Conservation (phyloP, 139 green algal species). For the Raphidocelis subcapitata region DNA sequence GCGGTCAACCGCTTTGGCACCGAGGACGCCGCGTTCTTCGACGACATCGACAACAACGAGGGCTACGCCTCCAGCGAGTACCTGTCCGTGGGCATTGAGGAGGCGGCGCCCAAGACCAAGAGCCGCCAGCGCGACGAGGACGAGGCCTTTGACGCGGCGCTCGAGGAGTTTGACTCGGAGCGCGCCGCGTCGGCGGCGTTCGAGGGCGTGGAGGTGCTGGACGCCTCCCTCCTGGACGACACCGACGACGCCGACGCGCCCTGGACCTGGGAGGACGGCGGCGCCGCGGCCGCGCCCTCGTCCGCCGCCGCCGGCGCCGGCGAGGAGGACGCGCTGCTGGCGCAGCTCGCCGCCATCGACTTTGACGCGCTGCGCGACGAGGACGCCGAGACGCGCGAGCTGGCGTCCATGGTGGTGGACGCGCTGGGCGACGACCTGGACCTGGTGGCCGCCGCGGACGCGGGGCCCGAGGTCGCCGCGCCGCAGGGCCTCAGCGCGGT, state of each 20-base stretch:
- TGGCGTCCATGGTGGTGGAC: not conserved
- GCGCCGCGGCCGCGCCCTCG: not conserved
- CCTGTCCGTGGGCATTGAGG: conserved; percentile 7
- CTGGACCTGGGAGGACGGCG: not conserved
- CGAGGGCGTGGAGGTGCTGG: too few relatives aligned
- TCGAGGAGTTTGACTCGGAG: not conserved
- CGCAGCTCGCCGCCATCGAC: not conserved
- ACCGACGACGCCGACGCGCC: not conserved
- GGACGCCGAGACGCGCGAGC: not conserved
- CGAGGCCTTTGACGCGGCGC: not conserved
- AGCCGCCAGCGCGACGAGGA: conserved; percentile 11
- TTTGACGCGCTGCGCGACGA: not conserved
- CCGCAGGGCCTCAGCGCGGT: too few relatives aligned
- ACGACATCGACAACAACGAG: conserved; percentile 32
- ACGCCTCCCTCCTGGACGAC: not conserved
- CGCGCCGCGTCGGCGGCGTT: not conserved
- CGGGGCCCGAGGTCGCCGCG: not conserved
- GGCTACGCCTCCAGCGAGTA: conserved; percentile 24
- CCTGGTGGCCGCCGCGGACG: not conserved
- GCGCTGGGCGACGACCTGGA: not conserved
- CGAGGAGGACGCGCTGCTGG: not conserved
- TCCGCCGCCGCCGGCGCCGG: not conserved
- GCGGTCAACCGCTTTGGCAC: conserved; percentile 18
- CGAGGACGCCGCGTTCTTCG: conserved; percentile 8
- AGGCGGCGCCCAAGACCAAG: conserved; percentile 34